Evolutionary conservation across 495 filamentous ascomycete genomes (phyloP), one percentile per base, ranked within the genome.

Genomic region (Podospora didyma): DNA sequence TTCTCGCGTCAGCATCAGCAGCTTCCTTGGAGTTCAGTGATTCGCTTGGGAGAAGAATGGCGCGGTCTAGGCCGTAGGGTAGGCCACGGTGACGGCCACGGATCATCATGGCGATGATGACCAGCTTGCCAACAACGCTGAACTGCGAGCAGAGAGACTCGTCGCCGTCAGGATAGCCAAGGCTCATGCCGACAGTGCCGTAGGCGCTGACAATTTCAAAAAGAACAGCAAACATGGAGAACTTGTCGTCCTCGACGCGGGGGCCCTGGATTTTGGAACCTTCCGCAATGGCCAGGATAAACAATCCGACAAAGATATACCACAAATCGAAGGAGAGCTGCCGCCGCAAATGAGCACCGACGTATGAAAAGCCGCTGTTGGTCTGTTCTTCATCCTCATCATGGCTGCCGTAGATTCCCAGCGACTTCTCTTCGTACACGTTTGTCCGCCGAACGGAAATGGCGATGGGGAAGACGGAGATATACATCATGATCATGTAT

Each of bases 401-500:
- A 24, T 61, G 26, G 17, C 62, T 65, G 45, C 64, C 70, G 63
- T 89, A 97, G 20, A 97, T 82, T 2, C 93, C 93, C 10, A 97
- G 81, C 52, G 89, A 92, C 63, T 88, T 88, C 68, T 97, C 93
- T 70, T 97, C 93, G 76, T 97, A 97, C 10, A 96, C 92, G 69
- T 97, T 97, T 35, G 93, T 97, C 50, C 89, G 82, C 55, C 93
- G 88, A 63, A 97, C 84, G 24, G 88, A 93, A 55, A 97, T 96
- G 59, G 93, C 93, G 62, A 97, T 93, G 23, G 93, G 93, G 63
- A 96, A 90, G 41, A 96, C 89, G 46, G 93, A 96, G 59, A 97
- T 97, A 69, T 97, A 97, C 93, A 97, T 97, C 93, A 97, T 97
- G 71, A 97, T 85, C 72, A 96, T 71, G 75, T 96, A 97, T 17